Evolutionary conservation across 2,329 filamentous ascomycete species (phyloP).

Genomic region (Penicillium sp.): DNA sequence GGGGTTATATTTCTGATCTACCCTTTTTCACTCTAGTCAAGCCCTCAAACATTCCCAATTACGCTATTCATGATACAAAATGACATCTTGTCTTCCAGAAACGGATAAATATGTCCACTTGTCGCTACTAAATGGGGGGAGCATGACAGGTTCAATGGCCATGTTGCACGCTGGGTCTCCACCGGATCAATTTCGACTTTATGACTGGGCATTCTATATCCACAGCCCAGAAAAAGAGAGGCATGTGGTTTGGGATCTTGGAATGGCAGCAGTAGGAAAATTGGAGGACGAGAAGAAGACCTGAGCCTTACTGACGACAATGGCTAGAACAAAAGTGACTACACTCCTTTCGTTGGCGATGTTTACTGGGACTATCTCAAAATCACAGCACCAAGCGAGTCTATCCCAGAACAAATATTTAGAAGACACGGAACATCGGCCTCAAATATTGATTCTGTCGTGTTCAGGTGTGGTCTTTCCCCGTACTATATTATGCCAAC

Average conservation of each 20-base stretch:
- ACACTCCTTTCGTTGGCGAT: neutral
- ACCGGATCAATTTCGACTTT: neutral
- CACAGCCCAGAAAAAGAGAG: neutral
- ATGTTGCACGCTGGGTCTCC: conserved; percentile 1
- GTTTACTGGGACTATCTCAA: neutral
- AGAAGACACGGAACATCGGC: conserved; percentile 28
- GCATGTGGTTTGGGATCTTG: conserved; percentile 3
- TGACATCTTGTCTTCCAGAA: conserved; percentile 37
- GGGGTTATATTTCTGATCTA: too few relatives aligned
- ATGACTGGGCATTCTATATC: conserved; percentile 8
- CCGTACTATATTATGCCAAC: neutral
- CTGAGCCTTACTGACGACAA: neutral
- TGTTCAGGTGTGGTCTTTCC: neutral
- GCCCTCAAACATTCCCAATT: too few relatives aligned
- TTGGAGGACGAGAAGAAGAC: neutral
- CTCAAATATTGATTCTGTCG: conserved; percentile 34
- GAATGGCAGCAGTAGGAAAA: neutral
- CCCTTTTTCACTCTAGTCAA: too few relatives aligned
- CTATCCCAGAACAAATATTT: neutral
- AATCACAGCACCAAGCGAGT: neutral
- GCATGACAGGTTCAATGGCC: neutral
- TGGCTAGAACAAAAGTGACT: neutral
- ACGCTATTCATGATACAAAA: neutral
- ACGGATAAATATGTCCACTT: neutral
- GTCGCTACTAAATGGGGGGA: conserved; percentile 5